Conservation (phyloP, 208 protist species). For the Herpetomonas tarakana region DNA sequence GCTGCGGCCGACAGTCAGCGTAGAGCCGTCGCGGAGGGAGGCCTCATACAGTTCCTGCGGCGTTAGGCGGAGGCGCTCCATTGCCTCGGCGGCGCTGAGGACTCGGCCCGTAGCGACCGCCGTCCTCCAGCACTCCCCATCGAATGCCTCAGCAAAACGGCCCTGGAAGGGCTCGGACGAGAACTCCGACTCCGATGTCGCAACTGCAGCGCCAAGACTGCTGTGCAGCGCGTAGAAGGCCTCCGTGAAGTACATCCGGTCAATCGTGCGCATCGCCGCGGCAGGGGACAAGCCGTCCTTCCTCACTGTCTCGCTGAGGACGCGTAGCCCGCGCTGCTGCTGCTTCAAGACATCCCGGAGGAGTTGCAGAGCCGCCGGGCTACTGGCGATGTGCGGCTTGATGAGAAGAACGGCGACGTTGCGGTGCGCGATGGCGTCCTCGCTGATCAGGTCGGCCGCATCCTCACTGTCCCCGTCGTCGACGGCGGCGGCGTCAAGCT, state of each 20-base stretch:
- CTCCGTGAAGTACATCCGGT: constrained; percentile 15
- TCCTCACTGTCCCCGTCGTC: background rate
- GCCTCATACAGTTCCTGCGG: constrained; percentile 34
- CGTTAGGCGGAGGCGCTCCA: constrained; percentile 22
- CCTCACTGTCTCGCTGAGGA: constrained; percentile 16
- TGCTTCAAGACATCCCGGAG: constrained; percentile 20
- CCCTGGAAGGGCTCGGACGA: constrained; percentile 4
- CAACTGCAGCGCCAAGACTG: constrained; percentile 26
- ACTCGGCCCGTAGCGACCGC: constrained; percentile 23
- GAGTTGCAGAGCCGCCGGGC: constrained; percentile 13
- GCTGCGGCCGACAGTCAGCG: constrained; percentile 19
- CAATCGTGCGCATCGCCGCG: constrained; percentile 13
- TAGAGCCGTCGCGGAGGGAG: too few species aligned
- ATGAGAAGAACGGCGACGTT: constrained; percentile 56
- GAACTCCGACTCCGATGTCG: constrained; percentile 25
- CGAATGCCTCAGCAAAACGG: constrained; percentile 21
- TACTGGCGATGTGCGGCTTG: constrained; percentile 39
- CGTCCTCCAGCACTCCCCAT: constrained; percentile 11
- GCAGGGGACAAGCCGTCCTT: background rate
- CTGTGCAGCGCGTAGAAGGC: constrained; percentile 43
- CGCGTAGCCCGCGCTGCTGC: constrained; percentile 15
- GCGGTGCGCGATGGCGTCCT: constrained; percentile 18
- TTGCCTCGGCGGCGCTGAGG: constrained; percentile 29
- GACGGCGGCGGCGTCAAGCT: background rate
- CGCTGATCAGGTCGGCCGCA: constrained; percentile 1